Conservation (phyloP, 2,329 filamentous ascomycete species). For the Colletotrichum sp. region DNA sequence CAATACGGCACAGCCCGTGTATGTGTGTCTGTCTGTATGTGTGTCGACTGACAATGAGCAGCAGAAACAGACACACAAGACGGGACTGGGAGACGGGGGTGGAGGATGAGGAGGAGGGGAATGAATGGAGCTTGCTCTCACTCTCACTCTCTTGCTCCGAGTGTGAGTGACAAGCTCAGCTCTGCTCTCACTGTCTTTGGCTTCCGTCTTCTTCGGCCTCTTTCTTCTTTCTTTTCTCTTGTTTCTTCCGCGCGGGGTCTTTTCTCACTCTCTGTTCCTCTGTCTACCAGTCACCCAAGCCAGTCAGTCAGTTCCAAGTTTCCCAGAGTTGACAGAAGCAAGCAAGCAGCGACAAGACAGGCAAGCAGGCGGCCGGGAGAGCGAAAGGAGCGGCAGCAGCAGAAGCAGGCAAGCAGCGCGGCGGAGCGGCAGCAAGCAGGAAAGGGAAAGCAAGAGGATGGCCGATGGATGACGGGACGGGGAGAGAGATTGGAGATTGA, state of each 20-base stretch:
- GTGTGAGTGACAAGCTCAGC: background rate
- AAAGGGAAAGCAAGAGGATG: conserved; percentile 10
- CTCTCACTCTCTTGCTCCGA: background rate
- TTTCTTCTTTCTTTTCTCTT: background rate
- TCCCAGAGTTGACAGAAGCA: background rate
- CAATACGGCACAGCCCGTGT: conserved; percentile 1
- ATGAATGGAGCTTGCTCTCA: background rate
- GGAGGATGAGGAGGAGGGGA: background rate
- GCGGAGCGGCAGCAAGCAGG: background rate
- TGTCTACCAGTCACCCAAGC: background rate
- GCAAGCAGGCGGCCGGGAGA: background rate
- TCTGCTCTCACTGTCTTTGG: background rate
- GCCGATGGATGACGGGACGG: conserved; percentile 4
- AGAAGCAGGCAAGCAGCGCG: background rate
- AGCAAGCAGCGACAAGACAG: background rate
- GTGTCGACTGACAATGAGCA: conserved; percentile 6
- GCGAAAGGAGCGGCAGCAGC: background rate
- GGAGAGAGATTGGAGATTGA: background rate
- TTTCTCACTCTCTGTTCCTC: background rate
- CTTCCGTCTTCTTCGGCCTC: background rate
- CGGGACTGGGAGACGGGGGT: background rate
- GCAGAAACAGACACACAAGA: conserved; percentile 4
- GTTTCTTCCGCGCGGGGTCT: background rate
- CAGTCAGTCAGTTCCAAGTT: background rate
- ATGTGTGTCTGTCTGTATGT: background rate